Evolutionary conservation across 768 basidiomycete species (phyloP), one percentile per base, ranked within the genome.

Genomic region (Termitomyces sp.): DNA sequence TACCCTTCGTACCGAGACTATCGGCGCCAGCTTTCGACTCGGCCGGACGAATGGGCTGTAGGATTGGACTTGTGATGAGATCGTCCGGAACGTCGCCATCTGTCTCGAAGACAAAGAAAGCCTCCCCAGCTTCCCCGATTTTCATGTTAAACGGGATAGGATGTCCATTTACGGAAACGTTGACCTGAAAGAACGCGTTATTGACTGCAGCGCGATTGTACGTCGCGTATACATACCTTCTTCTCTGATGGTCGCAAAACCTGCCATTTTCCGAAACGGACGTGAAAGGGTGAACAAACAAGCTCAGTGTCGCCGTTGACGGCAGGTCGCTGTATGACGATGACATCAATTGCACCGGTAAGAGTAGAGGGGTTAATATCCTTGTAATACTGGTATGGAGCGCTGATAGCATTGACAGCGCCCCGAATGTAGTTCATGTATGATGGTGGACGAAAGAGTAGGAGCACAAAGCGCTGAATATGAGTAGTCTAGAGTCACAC

Each of bases 271-370:
- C 97, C 97, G 71, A 98, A 98, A 59, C 96, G 80, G 43, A 99
- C 95, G 69, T 98, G 97, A 67, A 99, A 99, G 1, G 96, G 97
- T 2, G 92, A 94, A 68, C 95, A 97, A 1, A 83, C 89, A 16
- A 97, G 83, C 65, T 87, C 87, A 31, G 77, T 78, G 45, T 77
- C 81, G 54, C 87, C 85, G 61, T 80, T 75, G 62, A 79, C 77
- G n/a, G 82, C 75, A 23, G 84, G 85, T 46, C 88, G 83, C 60
- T 88, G 84, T 46, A 99, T 85, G 63, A 98, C 96, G 66, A 99
- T 95, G 72, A 99, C 92, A 80, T 99, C 96, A 81, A 98, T 97
- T 43, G 97, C 97, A 44, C 97, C 96, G 4, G 95, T 97, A 57
- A 99, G 84, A 0, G 97, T 99, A 0, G 96, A 88, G 0, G 97